Evolutionary conservation across 2,329 filamentous ascomycete genomes (phyloP).

Genomic region (Fusarium nisikadoi): DNA sequence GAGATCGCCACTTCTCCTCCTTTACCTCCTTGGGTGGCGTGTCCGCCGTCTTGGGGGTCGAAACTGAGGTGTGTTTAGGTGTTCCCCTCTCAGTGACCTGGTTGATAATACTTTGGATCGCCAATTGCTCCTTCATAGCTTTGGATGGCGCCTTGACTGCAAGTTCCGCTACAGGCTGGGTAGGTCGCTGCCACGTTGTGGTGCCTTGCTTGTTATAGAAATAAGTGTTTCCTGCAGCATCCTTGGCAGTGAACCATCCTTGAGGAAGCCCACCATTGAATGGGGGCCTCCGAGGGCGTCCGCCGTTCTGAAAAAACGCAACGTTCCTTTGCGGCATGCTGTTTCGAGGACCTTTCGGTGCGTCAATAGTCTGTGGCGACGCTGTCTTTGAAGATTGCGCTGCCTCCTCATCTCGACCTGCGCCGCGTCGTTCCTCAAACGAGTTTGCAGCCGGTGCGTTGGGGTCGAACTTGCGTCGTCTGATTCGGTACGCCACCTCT

Average conservation of each 20-base stretch:
- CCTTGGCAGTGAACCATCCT: slow-evolving; percentile 87
- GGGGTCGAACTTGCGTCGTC: slow-evolving; percentile 85
- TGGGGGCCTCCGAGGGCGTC: slow-evolving; percentile 65
- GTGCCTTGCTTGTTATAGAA: slow-evolving; percentile 84
- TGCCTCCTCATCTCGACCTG: slow-evolving; percentile 55
- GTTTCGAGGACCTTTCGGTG: slow-evolving; percentile 69
- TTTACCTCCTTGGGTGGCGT: slow-evolving; percentile 67
- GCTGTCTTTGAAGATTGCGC: slow-evolving; percentile 53
- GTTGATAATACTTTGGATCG: slow-evolving; percentile 86
- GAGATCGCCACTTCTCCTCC: slow-evolving; percentile 76
- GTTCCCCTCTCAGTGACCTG: slow-evolving; percentile 77
- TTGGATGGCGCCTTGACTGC: slow-evolving; percentile 73
- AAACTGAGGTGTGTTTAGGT: slow-evolving; percentile 65
- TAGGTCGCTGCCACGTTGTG: slow-evolving; percentile 86
- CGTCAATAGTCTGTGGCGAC: slow-evolving; percentile 59
- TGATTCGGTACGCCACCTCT: slow-evolving; percentile 91
- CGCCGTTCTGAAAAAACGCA: slow-evolving; percentile 60
- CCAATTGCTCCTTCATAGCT: slow-evolving; percentile 71
- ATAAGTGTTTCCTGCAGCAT: slow-evolving; percentile 78
- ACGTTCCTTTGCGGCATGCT: slow-evolving; percentile 65
- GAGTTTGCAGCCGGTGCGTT: slow-evolving; percentile 67
- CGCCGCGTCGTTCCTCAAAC: slow-evolving; percentile 70
- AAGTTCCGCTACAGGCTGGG: slow-evolving; percentile 71
- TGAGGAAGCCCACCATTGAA: slow-evolving; percentile 71
- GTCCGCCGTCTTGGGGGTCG: slow-evolving; percentile 71